Evolutionary conservation across 345 rosid genomes (phyloP), one percentile per base, ranked within the genome.

Genomic region (Iberis pinnata): DNA sequence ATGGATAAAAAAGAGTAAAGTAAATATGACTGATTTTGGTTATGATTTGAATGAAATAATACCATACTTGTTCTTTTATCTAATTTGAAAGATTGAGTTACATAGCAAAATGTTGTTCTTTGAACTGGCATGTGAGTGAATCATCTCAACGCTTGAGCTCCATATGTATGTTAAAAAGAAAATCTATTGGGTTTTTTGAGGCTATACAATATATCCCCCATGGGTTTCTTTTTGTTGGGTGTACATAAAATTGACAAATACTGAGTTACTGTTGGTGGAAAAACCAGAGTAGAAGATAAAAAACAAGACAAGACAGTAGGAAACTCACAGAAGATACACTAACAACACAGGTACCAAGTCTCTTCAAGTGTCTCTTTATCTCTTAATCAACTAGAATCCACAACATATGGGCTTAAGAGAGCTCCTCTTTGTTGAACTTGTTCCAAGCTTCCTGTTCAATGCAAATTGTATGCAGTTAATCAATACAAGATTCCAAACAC

Each of bases 341-440:
- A 41, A 65, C 36, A 65, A 50, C 8, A 44, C 60, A 36, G 6
- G 54, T 26, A 65, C 27, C 48, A 51, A 58, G 55, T 58, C 36
- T 66, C 59, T 58, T 43, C 59, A 43, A 50, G 43, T 25, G 46
- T 25, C 39, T 49, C 45, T 27, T 51, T 50, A 42, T 40, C 60
- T 62, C 58, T 52, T 25, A 62, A 35, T 45, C 8, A 25, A 18
- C 43, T 61, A 49, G 49, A n/a, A 61, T 49, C 43, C 22, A 12
- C 16, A 36, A 14, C 27, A 27, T 37, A 20, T 45, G 25, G 39
- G 56, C 18, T 64, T 55, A 61, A 19, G 60, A 71, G 38, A 65
- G 75, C 46, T 71, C 75, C 57, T 71, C 75, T 22, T 53, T 54
- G 49, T 66, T 66, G 56, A 71, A 65, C 71, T 66, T 71, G 63